These are phyloP conservation scores for Xeromyces bisporus DNA, from an alignment of 495 filamentous ascomycete species.

Conservation along the genomic window DNA sequence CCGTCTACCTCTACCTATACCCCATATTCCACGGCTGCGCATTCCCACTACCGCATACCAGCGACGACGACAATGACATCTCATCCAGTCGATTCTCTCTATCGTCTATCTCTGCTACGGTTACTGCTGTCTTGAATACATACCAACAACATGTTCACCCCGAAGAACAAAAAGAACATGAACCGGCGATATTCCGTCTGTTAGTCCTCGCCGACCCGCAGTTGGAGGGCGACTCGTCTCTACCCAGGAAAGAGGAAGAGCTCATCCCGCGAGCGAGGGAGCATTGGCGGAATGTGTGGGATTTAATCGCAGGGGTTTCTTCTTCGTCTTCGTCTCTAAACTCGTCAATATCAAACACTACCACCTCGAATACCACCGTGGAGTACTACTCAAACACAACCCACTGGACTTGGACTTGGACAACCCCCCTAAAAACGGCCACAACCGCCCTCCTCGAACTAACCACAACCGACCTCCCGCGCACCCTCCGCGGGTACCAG, in stretches of 20 bases:
- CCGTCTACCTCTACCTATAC: constrained; percentile 75
- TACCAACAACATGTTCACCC: constrained; percentile 28
- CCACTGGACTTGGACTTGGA: too few species aligned
- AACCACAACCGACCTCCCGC: constrained; percentile 45
- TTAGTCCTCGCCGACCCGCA: constrained; percentile 89
- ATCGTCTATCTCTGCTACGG: background rate
- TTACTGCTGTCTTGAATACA: constrained; percentile 28
- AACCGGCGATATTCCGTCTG: constrained; percentile 55
- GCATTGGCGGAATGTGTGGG: constrained; percentile 29
- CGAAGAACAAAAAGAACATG: constrained; percentile 9
- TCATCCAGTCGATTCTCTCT: background rate
- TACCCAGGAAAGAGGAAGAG: constrained; percentile 43
- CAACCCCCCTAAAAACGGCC: constrained; percentile 21
- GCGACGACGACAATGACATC: constrained; percentile 3
- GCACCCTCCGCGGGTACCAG: constrained; percentile 39
- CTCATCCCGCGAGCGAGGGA: constrained; percentile 39
- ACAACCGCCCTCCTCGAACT: constrained; percentile 33
- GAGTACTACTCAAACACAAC: too few species aligned
- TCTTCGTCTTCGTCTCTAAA: constrained; percentile 6
- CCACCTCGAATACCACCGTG: too few species aligned
- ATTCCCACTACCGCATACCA: constrained; percentile 45
- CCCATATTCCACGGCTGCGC: constrained; percentile 67
- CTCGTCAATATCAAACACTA: too few species aligned
- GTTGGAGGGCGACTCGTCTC: constrained; percentile 79
- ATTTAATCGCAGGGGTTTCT: constrained; percentile 7